phyloP scores from a whole-genome alignment of 2,329 filamentous ascomycete genomes.

The Setomelanomma holmii region DNA sequence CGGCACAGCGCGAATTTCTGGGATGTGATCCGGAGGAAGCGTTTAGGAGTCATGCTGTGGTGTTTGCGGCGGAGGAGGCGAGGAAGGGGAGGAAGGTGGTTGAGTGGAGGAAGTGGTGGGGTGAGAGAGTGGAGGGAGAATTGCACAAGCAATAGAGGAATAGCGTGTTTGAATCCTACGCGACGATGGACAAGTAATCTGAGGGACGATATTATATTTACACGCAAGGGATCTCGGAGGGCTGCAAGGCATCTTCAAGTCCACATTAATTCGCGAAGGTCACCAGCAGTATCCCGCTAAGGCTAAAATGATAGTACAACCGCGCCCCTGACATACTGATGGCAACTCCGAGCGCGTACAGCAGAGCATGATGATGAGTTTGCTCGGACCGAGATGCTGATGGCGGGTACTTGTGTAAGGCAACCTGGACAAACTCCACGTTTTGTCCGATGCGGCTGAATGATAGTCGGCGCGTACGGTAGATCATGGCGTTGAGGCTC shows the following conservation, averaged over 20 bases:
- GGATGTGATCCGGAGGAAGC: constrained; percentile 87
- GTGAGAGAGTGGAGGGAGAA: constrained; percentile 55
- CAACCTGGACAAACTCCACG: neutral
- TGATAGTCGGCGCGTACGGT: constrained; percentile 3
- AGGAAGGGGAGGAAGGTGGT: constrained; percentile 73
- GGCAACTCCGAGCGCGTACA: constrained; percentile 4
- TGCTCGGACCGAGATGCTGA: constrained; percentile 4
- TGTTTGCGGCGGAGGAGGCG: constrained; percentile 93
- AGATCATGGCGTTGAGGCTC: constrained; percentile 2
- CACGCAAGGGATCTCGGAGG: too few species aligned
- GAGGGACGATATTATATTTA: too few species aligned
- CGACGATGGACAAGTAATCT: too few species aligned
- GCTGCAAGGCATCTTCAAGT: too few species aligned
- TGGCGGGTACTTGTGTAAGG: constrained; percentile 3
- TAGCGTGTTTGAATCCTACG: too few species aligned
- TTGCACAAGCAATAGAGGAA: constrained; percentile 9
- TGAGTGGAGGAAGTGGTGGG: constrained; percentile 81
- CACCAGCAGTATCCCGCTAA: neutral
- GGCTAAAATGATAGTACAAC: neutral
- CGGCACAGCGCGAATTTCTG: constrained; percentile 77
- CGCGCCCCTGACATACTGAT: neutral
- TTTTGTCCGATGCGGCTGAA: constrained; percentile 6
- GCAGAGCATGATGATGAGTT: constrained; percentile 4
- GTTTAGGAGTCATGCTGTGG: constrained; percentile 87
- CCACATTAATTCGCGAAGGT: too few species aligned